Conservation (phyloP, 1,139 yeast species). For the Geotrichum europaeum region DNA sequence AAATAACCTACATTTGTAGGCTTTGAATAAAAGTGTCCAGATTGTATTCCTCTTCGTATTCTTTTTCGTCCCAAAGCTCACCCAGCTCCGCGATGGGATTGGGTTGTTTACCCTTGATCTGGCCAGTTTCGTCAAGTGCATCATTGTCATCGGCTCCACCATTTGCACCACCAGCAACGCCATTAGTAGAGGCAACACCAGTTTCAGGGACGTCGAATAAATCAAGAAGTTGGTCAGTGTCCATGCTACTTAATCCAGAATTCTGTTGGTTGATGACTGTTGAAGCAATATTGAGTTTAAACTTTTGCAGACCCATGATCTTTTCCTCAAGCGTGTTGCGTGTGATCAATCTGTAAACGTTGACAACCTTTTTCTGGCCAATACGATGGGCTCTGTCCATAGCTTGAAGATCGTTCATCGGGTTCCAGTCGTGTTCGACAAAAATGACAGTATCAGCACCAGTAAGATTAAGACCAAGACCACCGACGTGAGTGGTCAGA, state of each 20-base stretch:
- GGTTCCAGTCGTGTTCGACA: constrained; percentile 99
- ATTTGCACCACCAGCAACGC: constrained; percentile 25
- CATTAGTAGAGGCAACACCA: constrained; percentile 40
- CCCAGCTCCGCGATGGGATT: constrained; percentile 77
- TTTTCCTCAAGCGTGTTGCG: constrained; percentile 92
- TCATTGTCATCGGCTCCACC: constrained; percentile 32
- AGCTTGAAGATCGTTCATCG: constrained; percentile 98
- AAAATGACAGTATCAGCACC: constrained; percentile 99
- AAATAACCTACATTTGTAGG: constrained; percentile 37
- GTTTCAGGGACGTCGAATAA: constrained; percentile 69
- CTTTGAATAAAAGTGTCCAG: constrained; percentile 87
- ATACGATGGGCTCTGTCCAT: constrained; percentile 99
- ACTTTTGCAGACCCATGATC: constrained; percentile 96
- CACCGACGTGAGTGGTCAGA: constrained; percentile 96
- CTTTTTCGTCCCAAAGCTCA: constrained; percentile 95
- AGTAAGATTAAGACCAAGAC: constrained; percentile 90
- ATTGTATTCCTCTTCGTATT: constrained; percentile 93
- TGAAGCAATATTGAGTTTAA: constrained; percentile 95
- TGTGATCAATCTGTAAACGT: constrained; percentile 88
- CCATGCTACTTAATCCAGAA: constrained; percentile 92
- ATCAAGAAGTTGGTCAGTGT: constrained; percentile 87
- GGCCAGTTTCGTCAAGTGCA: constrained; percentile 48
- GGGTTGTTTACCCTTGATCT: constrained; percentile 47
- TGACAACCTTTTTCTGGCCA: constrained; percentile 96
- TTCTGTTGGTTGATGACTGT: constrained; percentile 96